Evolutionary conservation across 495 filamentous ascomycete genomes (phyloP), one percentile per base, ranked within the genome.

Genomic region (Elaphomyces granulatus): DNA sequence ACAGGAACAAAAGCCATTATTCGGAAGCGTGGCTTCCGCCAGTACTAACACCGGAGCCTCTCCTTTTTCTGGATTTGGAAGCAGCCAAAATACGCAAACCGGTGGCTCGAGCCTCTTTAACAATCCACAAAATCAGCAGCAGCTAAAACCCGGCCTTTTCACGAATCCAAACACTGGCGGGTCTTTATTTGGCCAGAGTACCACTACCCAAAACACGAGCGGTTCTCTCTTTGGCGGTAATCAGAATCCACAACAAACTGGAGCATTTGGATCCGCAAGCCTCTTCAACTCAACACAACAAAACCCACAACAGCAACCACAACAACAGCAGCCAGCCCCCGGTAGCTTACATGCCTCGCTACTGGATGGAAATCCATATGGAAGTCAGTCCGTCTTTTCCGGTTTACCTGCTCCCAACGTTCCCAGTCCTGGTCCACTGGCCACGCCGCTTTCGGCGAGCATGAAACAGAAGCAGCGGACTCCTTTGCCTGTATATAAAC

Each of bases 401-500:
- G 77, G 74, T 31, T 57, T 94, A 15, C 72, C 70, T 4, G 67
- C 72, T 0, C 74, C 77, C 9, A 74, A 68, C 43, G 58, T 72
- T 6, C 64, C 75, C 26, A 78, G 80, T 42, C 77, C 81, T 1
- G 87, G 87, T 23, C 87, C 87, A 3, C 66, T 94, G 40, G 87
- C 86, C 12, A 94, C 86, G 1, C 87, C 90, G 0, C 72, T 94
- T n/a, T 75, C 72, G 16, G 77, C 74, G 42, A 77, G 70, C 39
- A 64, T 70, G 45, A 81, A 82, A 53, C 68, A 75, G 35, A 83
- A 80, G 58, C 79, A 82, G 55, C 77, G 75, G 43, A 77, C 71
- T 42, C 79, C 84, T 4, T 55, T 94, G 40, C 90, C 92, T 4
- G 75, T 87, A 48, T 87, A 92, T 61, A 90, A 84, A 56, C 74